Evolutionary conservation across 2,329 filamentous ascomycete genomes (phyloP), one percentile per base, ranked within the genome.

Genomic region (Calonectria pteridis): DNA sequence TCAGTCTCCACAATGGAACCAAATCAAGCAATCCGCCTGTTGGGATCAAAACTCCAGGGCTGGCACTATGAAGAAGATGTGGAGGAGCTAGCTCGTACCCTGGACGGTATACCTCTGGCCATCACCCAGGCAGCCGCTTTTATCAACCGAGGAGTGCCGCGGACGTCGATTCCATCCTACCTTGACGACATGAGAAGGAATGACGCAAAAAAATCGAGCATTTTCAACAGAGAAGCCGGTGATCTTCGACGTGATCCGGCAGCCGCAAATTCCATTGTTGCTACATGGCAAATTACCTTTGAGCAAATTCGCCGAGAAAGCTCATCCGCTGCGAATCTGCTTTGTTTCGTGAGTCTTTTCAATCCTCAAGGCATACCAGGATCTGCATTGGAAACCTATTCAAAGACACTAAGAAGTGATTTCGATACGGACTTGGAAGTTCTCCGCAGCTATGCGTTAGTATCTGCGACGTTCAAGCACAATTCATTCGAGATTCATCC

Each of bases 121-220:
- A 71, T 71, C 10, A 58, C 50, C 5, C 59, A 70, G 2, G 68
- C 59, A 2, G 59, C 68, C 20, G 58, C 68, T 4, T 68, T 59
- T 23, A 68, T 68, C 29, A 68, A 49, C 14, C 10, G 28, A 23
- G 11, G 40, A 6, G 33, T 26, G 4, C 53, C 53, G 14, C 26
- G 75, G 1, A 73, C 71, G 20, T 80, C 82, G 0, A 69, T 84
- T 0, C 4, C 69, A 31, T 49, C 67, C 6, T 88, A 87, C 62
- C 72, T 86, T 0, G 53, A 81, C 5, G 50, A 79, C 0, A 78
- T 86, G 23, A 65, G 67, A 3, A 76, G 81, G 31, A 83, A 77
- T 66, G 78, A 83, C 5, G 58, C 74, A 16, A 79, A 81, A 28
- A 81, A 73, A 50, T 73, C 67, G 0, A 79, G n/a, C 14, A 79